Conservation (phyloP, 352 stramenopile genomes). For the Globisporangium spiculum region DNA sequence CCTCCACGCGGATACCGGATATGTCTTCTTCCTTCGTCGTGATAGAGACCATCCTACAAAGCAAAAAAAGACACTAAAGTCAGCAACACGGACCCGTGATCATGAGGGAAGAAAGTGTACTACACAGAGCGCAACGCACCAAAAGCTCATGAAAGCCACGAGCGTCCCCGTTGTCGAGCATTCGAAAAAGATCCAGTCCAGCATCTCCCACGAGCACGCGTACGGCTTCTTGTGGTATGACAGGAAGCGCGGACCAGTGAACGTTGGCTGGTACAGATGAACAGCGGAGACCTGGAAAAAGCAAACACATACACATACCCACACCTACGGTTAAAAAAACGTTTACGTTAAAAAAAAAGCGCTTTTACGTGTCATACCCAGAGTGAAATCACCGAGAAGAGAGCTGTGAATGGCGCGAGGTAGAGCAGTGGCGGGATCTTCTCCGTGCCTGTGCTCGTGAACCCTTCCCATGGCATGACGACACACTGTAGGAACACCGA, state of each 20-base stretch:
- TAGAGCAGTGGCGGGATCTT: conserved; percentile 52
- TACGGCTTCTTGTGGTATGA: conserved; percentile 47
- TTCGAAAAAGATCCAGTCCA: conserved; percentile 69
- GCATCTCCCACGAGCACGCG: conserved; percentile 59
- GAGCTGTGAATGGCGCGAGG: conserved; percentile 35
- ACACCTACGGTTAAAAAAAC: neutral
- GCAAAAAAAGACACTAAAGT: neutral
- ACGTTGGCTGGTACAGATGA: conserved; percentile 54
- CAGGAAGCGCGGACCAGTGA: conserved; percentile 55
- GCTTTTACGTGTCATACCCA: conserved; percentile 26
- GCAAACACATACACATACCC: neutral
- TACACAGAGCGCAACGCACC: conserved; percentile 34
- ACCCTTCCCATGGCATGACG: conserved; percentile 45
- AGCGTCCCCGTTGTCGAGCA: conserved; percentile 44
- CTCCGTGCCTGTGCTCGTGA: conserved; percentile 38
- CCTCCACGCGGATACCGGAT: conserved; percentile 30
- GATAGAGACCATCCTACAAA: conserved; percentile 36
- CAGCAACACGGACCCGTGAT: neutral
- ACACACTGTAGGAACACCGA: conserved; percentile 53
- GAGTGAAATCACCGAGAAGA: conserved; percentile 53
- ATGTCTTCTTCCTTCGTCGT: conserved; percentile 31
- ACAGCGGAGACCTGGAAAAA: conserved; percentile 37
- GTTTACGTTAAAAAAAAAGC: no score
- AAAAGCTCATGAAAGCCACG: conserved; percentile 51
- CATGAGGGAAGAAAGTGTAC: no score